Base-by-base conservation (phyloP, 345 rosid species). In the Eucalyptus rudis region DNA sequence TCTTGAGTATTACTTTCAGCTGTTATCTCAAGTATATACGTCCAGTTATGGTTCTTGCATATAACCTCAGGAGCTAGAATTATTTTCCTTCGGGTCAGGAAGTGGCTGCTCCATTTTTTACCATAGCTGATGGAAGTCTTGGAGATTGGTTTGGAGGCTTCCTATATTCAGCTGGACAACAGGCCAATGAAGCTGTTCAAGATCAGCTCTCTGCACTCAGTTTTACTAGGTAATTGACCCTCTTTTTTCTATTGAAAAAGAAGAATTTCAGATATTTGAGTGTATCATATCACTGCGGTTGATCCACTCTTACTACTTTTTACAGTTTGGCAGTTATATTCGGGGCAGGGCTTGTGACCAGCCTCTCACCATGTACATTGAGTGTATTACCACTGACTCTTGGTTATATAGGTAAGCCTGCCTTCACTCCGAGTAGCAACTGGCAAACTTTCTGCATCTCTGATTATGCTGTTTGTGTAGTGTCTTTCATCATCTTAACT, bases 321-420 rank as follows among this genome's bases (percentile, higher is more conserved):
- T 88, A 83, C 93, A 96, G 99, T 94, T 95, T 97, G 95, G 98
- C 99, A 85, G 98, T 98, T 66, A 98, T 97, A 88, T 97, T 97
- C 89, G 99, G 99, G 91, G 98, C 99, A 68, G 99, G 98, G 86
- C 97, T 97, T 81, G 99, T 97, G 89, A 98, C 99, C 66, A 98
- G 98, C 91, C 96, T 98, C 89, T 98, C 99, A 88, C 99, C 98
- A 50, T 98, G 99, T 89, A 98, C 99, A n/a, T 92, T 95, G n/a
- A 98, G 99, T 93, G 99, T 97, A 87, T 90, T 98, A 89, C 99
- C 99, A 47, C 86, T 98, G 93, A 97, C 99, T 64, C 97, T 98
- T 90, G 99, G 99, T 76, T 97, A 97, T 87, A 96, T 97, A 86
- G 99, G 99, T 98, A 93, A 90, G 91, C 54, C 62, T 17, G 59